These are phyloP conservation scores for Chlorella sp. DNA, from an alignment of 139 green algal genomes.

Conservation along the genomic window DNA sequence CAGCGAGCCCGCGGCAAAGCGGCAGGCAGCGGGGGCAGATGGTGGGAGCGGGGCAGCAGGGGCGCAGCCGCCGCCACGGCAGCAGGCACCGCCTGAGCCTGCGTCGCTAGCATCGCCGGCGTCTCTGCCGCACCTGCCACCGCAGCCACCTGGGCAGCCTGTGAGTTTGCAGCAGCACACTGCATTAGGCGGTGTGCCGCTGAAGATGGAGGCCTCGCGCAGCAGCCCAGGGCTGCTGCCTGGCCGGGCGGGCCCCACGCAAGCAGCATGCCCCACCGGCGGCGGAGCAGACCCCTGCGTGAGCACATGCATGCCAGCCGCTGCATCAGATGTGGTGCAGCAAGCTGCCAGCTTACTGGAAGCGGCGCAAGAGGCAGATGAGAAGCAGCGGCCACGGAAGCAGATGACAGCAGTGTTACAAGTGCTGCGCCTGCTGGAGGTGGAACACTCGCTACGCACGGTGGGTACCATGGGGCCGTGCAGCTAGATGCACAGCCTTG, in stretches of 20 bases:
- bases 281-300: no score
- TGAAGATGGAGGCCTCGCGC: background rate
- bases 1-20: background rate
- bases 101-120: no score
- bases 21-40: no score
- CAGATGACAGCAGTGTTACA: background rate
- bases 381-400: background rate
- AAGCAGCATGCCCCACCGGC: background rate
- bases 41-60: background rate
- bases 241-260: no score
- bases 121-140: background rate
- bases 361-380: background rate
- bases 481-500: no score
- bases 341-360: background rate
- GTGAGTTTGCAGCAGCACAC: background rate
- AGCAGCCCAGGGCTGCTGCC: background rate
- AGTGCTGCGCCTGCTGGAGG: background rate
- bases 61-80: no score
- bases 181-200: background rate
- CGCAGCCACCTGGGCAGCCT: no score
- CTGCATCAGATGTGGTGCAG: background rate
- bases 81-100: no score
- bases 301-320: background rate
- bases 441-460: background rate
- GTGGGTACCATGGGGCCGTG: background rate